A percentile compares a stretch with the other conserved stretches of the same genome.
Evolutionary conservation across 805 yeast genomes (phyloP).

Genomic region (Saccharomycodes ludwigii): DNA sequence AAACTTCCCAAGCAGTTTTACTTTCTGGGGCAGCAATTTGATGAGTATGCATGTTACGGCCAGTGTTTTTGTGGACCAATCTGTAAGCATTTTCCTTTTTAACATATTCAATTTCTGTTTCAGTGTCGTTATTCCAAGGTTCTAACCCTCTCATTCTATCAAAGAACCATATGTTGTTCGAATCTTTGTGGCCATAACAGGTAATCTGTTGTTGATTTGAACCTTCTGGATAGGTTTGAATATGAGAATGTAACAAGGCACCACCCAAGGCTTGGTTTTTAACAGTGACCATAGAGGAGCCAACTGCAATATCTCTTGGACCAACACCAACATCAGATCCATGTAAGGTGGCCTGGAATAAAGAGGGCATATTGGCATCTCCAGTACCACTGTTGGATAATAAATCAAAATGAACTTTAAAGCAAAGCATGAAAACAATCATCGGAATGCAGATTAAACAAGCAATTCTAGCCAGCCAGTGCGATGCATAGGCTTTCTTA

Average conservation of each 20-base stretch:
- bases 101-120: slow-evolving; percentile 24
- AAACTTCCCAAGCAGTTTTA: slow-evolving; percentile 61
- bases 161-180: slow-evolving; percentile 72
- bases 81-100: slow-evolving; percentile 58
- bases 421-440: slow-evolving; percentile 47
- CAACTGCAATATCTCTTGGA: slow-evolving; percentile 62
- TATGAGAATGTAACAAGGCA: slow-evolving; percentile 77
- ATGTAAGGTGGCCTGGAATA: slow-evolving; percentile 66
- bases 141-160: slow-evolving; percentile 40
- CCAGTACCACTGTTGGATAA: slow-evolving; percentile 73
- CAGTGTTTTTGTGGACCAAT: slow-evolving; percentile 56
- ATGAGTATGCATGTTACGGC: slow-evolving; percentile 76
- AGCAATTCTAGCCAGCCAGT: slow-evolving; percentile 56
- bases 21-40: slow-evolving; percentile 63
- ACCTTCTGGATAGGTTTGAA: slow-evolving; percentile 78
- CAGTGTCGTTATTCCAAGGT: slow-evolving; percentile 18
- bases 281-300: slow-evolving; percentile 34
- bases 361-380: slow-evolving; percentile 64
- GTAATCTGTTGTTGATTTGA: slow-evolving; percentile 92
- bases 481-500: slow-evolving; percentile 37
- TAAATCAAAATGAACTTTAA: slow-evolving; percentile 66
- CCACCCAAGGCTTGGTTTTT: slow-evolving; percentile 66
- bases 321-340: slow-evolving; percentile 54
- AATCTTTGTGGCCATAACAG: slow-evolving; percentile 80
- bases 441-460: slow-evolving; percentile 57